A percentile compares a stretch with the other conserved stretches of the same genome.
phyloP scores from a whole-genome alignment of 2,329 filamentous ascomycete species.

The Albifimbria verrucaria region DNA sequence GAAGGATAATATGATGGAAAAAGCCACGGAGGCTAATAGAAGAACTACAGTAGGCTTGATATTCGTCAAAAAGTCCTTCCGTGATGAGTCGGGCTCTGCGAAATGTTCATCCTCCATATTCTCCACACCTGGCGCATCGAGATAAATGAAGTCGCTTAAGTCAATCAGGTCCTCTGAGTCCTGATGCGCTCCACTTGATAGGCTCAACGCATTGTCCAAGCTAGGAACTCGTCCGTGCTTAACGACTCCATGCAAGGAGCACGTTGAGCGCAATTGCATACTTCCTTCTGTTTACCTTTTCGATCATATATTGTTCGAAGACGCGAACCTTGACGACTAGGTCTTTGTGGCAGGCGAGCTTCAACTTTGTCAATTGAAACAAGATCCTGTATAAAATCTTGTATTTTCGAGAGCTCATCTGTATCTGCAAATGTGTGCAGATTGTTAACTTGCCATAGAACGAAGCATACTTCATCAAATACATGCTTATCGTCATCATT shows the following conservation, averaged over 20 bases:
- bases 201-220: no score
- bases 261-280: background rate
- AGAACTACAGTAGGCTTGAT: slow-evolving; percentile 13
- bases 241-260: no score
- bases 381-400: slow-evolving; percentile 18
- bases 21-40: slow-evolving; percentile 17
- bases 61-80: slow-evolving; percentile 3
- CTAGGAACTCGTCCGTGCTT: no score
- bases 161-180: slow-evolving; percentile 8
- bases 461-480: slow-evolving; percentile 19
- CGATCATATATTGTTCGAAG: slow-evolving; percentile 13
- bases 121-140: slow-evolving; percentile 10
- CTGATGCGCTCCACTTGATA: no score
- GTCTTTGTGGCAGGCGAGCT: slow-evolving; percentile 1
- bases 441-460: slow-evolving; percentile 14
- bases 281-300: slow-evolving; percentile 6
- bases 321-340: slow-evolving; percentile 9
- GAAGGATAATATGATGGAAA: slow-evolving; percentile 12
- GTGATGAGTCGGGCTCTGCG: background rate
- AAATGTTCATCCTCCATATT: background rate
- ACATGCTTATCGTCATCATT: slow-evolving; percentile 10
- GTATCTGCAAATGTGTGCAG: background rate
- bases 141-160: slow-evolving; percentile 10
- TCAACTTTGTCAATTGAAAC: slow-evolving; percentile 12
- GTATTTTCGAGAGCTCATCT: slow-evolving; percentile 12